These are phyloP conservation scores for Vitellaria paradoxa DNA, from an alignment of 179 eudicot genomes.

Conservation along the genomic window DNA sequence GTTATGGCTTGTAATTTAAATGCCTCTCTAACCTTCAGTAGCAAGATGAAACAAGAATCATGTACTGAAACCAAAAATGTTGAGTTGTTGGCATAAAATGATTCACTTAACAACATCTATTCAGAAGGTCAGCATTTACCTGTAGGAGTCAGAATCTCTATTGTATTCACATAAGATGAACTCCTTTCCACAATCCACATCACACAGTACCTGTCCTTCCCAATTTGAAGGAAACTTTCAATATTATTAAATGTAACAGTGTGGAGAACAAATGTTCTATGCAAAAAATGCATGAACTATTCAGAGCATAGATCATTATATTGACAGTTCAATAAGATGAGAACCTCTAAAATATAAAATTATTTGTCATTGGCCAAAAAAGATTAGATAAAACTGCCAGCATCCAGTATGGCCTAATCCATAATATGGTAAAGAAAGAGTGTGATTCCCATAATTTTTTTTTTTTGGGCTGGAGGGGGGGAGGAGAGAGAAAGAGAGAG, in stretches of 20 bases:
- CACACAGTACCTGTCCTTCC: slow-evolving; percentile 64
- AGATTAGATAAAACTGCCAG: too few relatives aligned
- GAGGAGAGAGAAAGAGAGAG: too few relatives aligned
- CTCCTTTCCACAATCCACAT: slow-evolving; percentile 72
- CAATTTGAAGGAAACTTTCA: neutral
- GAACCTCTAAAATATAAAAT: too few relatives aligned
- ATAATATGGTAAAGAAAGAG: too few relatives aligned
- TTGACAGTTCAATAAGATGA: too few relatives aligned
- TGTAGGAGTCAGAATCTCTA: slow-evolving; percentile 94
- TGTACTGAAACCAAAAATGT: neutral
- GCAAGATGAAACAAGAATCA: neutral
- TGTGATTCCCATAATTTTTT: too few relatives aligned
- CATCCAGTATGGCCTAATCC: too few relatives aligned
- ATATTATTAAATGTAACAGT: neutral
- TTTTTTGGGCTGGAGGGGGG: too few relatives aligned
- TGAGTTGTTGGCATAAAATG: too few relatives aligned
- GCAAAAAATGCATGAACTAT: neutral
- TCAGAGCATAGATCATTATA: neutral
- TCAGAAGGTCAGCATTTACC: slow-evolving; percentile 38
- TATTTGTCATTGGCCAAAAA: too few relatives aligned
- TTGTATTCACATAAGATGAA: slow-evolving; percentile 93
- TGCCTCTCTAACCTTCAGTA: neutral
- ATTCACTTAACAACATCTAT: neutral
- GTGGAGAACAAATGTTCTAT: neutral
- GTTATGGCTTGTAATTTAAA: too few relatives aligned